phyloP scores from a whole-genome alignment of 805 yeast genomes.

The Komagataella phaffii region DNA sequence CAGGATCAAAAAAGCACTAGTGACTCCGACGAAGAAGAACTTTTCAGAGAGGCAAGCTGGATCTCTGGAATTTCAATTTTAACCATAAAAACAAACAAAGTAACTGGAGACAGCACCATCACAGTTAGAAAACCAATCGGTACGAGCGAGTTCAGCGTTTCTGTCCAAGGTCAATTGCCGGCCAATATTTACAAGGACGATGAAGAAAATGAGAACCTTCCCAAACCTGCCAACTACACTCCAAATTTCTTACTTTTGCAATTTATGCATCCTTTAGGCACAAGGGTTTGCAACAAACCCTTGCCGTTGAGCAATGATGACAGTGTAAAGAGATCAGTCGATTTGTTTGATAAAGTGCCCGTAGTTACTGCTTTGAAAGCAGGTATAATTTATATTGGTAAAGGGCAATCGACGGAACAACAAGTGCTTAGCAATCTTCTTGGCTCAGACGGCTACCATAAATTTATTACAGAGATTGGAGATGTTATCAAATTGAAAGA shows the following conservation, averaged over 20 bases:
- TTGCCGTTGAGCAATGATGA: slow-evolving; percentile 14
- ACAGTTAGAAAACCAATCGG: slow-evolving; percentile 60
- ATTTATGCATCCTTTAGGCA: slow-evolving; percentile 6
- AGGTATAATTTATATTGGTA: slow-evolving; percentile 66
- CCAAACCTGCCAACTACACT: slow-evolving; percentile 5
- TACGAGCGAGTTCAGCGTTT: slow-evolving; percentile 29
- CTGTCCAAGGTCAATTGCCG: slow-evolving; percentile 24
- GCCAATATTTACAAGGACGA: slow-evolving; percentile 10
- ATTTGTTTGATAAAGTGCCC: slow-evolving; percentile 62
- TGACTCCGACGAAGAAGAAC: slow-evolving; percentile 9
- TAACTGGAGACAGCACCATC: slow-evolving; percentile 37
- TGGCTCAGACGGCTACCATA: slow-evolving; percentile 53
- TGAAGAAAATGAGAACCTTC: slow-evolving; percentile 6
- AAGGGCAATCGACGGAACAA: slow-evolving; percentile 45
- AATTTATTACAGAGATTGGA: slow-evolving; percentile 49
- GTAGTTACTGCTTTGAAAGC: slow-evolving; percentile 67
- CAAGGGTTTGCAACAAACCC: slow-evolving; percentile 5
- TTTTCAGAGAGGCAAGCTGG: slow-evolving; percentile 31
- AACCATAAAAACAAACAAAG: slow-evolving; percentile 37
- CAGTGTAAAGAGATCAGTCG: slow-evolving; percentile 35
- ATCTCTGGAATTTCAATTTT: slow-evolving; percentile 43
- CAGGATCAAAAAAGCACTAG: slow-evolving; percentile 5
- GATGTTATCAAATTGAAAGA: slow-evolving; percentile 40
- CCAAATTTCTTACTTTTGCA: slow-evolving; percentile 11
- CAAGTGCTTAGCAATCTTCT: slow-evolving; percentile 50